Percentiles rank a stretch among this genome's conserved stretches.
Conservation (phyloP, 495 filamentous ascomycete species). For the Bacidia rubella region DNA sequence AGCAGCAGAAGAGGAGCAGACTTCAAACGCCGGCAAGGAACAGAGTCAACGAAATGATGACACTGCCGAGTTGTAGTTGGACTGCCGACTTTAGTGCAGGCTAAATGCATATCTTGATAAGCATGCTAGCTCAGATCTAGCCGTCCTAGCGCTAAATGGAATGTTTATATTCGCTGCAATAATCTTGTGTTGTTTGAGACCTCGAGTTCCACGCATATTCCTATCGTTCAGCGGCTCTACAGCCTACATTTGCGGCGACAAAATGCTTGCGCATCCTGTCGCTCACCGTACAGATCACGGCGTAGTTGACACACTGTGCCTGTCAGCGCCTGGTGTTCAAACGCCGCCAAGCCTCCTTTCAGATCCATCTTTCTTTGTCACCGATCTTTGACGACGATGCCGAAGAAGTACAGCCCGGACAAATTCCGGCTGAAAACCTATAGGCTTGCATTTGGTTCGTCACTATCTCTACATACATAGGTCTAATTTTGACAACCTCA, state of each 20-base stretch:
- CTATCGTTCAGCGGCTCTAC: neutral
- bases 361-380: neutral
- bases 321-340: neutral
- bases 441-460: neutral
- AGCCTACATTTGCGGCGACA: neutral
- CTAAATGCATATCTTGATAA: no score
- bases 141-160: neutral
- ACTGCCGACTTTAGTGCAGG: no score
- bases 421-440: neutral
- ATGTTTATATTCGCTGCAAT: neutral
- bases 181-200: neutral
- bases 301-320: neutral
- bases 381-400: neutral
- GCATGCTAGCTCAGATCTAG: neutral
- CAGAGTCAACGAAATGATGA: no score
- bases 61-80: no score
- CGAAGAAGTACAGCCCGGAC: neutral
- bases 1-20: conserved; percentile 48
- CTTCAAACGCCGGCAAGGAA: conserved; percentile 42
- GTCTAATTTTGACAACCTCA: conserved; percentile 8
- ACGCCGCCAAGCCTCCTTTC: neutral
- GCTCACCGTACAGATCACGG: neutral
- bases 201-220: neutral
- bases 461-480: neutral
- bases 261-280: neutral